phyloP scores from a whole-genome alignment of 2,329 filamentous ascomycete genomes.

The Fusarium chlamydosporum region DNA sequence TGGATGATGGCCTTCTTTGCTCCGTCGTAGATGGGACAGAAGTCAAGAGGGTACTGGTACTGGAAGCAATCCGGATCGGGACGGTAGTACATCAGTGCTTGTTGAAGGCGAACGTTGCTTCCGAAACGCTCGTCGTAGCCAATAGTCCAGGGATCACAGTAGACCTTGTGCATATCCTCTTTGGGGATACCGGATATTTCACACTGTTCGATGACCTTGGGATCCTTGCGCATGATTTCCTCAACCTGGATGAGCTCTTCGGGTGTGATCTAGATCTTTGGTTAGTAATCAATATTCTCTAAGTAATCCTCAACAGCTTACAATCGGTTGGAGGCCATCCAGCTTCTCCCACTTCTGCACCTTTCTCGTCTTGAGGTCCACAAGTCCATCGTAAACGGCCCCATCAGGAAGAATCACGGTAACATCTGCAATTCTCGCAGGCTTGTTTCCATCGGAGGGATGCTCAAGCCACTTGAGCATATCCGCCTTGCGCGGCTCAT shows the following conservation, averaged over 20 bases:
- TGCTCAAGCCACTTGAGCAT: constrained; percentile 84
- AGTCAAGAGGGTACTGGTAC: constrained; percentile 92
- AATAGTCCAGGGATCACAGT: constrained; percentile 97
- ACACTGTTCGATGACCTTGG: constrained; percentile 92
- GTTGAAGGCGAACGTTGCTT: constrained; percentile 82
- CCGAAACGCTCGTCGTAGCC: constrained; percentile 94
- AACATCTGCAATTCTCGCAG: constrained; percentile 81
- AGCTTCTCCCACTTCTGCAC: constrained; percentile 82
- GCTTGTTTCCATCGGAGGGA: constrained; percentile 71
- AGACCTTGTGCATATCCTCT: constrained; percentile 94
- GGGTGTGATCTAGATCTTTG: constrained; percentile 80
- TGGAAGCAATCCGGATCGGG: constrained; percentile 88
- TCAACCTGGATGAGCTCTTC: constrained; percentile 90
- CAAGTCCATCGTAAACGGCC: constrained; percentile 85
- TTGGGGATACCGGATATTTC: constrained; percentile 82
- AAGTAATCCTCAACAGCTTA: constrained; percentile 55
- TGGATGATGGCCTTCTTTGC: constrained; percentile 83
- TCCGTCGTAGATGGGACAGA: constrained; percentile 91
- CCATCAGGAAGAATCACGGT: constrained; percentile 85
- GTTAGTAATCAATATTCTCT: constrained; percentile 18
- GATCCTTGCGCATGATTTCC: constrained; percentile 79
- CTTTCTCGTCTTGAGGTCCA: constrained; percentile 76
- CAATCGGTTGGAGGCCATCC: constrained; percentile 84
- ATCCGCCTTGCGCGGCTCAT: constrained; percentile 86
- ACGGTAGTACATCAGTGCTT: constrained; percentile 96